Evolutionary conservation across 805 yeast species (phyloP).

Genomic region (Metschnikowia baotianmanensis): DNA sequence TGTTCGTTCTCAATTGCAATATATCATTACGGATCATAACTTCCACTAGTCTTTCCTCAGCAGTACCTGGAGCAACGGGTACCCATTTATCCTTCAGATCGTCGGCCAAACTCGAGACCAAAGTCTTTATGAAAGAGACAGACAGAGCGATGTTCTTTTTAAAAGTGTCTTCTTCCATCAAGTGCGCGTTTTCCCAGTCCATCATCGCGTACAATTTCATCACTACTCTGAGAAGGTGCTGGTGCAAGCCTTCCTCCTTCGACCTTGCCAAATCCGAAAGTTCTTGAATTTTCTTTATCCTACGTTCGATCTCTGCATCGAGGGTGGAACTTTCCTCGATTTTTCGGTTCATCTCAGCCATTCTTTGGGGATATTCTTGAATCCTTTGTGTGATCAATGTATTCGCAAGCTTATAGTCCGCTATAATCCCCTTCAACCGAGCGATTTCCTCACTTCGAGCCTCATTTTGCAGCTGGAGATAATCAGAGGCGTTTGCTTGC

Average conservation of each 20-base stretch:
- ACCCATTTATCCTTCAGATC: slow-evolving; percentile 11
- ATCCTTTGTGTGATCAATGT: slow-evolving; percentile 5
- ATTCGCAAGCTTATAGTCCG: slow-evolving; percentile 14
- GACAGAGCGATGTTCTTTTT: slow-evolving; percentile 13
- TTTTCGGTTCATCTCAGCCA: slow-evolving; percentile 11
- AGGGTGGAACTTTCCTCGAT: slow-evolving; percentile 6
- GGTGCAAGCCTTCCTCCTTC: slow-evolving; percentile 14
- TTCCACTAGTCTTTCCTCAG: slow-evolving; percentile 16
- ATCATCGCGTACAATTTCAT: slow-evolving; percentile 22
- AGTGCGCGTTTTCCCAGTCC: slow-evolving; percentile 22
- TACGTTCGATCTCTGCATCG: slow-evolving; percentile 6
- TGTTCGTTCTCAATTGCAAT: slow-evolving; percentile 1
- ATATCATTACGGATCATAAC: slow-evolving; percentile 18
- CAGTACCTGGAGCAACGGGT: slow-evolving; percentile 7
- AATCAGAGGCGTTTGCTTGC: slow-evolving; percentile 10
- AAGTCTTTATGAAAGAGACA: slow-evolving; percentile 9
- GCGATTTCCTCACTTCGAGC: neutral
- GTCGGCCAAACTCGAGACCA: slow-evolving; percentile 12
- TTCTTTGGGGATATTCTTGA: slow-evolving; percentile 9
- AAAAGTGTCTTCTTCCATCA: slow-evolving; percentile 20
- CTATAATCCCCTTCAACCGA: slow-evolving; percentile 3
- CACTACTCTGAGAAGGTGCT: slow-evolving; percentile 20
- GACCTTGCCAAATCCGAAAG: slow-evolving; percentile 5
- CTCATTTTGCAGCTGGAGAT: slow-evolving; percentile 2
- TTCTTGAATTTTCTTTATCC: slow-evolving; percentile 1